Evolutionary conservation across 2,329 filamentous ascomycete genomes (phyloP).

Genomic region (Pyrenochaeta sp.): DNA sequence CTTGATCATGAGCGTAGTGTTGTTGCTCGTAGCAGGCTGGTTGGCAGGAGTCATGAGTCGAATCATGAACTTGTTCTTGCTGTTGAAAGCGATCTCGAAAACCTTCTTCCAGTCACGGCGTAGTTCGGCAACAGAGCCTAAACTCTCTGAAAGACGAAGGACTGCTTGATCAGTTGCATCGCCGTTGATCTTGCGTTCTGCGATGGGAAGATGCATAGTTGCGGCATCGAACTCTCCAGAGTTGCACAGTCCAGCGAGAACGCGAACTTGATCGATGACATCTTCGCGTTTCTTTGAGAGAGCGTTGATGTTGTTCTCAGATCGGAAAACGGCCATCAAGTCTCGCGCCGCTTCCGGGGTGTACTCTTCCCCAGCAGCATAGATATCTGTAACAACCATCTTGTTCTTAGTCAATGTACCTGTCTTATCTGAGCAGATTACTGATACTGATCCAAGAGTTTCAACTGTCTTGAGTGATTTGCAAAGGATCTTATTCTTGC

Average conservation of each 20-base stretch:
- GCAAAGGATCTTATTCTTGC: constrained; percentile 77
- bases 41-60: constrained; percentile 60
- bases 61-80: constrained; percentile 85
- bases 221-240: constrained; percentile 76
- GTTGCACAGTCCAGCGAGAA: constrained; percentile 73
- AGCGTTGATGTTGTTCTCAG: constrained; percentile 47
- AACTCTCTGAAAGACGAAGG: constrained; percentile 72
- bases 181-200: constrained; percentile 71
- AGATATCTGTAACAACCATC: constrained; percentile 75
- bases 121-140: constrained; percentile 67
- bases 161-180: constrained; percentile 81
- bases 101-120: constrained; percentile 69
- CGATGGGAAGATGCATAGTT: constrained; percentile 65
- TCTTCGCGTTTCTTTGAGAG: constrained; percentile 34
- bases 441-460: constrained; percentile 74
- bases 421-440: constrained; percentile 81
- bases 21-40: constrained; percentile 37
- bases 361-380: constrained; percentile 63
- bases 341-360: constrained; percentile 59
- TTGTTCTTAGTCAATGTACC: constrained; percentile 74
- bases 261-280: constrained; percentile 62
- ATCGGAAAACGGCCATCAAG: constrained; percentile 32
- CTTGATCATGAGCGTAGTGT: constrained; percentile 72
- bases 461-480: constrained; percentile 82
- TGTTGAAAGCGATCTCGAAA: constrained; percentile 73